phyloP scores from a whole-genome alignment of 306 rosid genomes.

The Dryas octopetala region DNA sequence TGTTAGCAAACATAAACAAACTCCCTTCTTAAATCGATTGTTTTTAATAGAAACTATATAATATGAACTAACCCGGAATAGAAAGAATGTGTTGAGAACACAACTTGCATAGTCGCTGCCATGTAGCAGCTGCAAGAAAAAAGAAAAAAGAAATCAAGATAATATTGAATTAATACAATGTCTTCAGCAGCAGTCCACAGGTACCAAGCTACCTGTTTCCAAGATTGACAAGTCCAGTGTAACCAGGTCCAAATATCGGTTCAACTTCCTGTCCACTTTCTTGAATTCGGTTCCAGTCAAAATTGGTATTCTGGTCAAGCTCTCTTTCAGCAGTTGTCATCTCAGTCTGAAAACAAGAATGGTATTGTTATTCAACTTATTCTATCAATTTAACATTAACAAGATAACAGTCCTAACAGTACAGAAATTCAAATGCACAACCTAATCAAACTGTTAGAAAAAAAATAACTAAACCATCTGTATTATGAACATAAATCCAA shows the following conservation, averaged over 20 bases:
- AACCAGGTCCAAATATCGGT: slow-evolving; percentile 92
- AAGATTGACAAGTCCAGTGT: slow-evolving; percentile 89
- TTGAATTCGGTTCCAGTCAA: slow-evolving; percentile 96
- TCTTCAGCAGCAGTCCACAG: slow-evolving; percentile 16
- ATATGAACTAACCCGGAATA: slow-evolving; percentile 47
- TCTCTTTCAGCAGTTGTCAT: slow-evolving; percentile 99
- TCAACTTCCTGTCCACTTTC: slow-evolving; percentile 91
- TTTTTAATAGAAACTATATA: slow-evolving; percentile 5
- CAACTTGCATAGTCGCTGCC: slow-evolving; percentile 96
- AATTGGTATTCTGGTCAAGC: slow-evolving; percentile 94
- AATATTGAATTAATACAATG: slow-evolving; percentile 3
- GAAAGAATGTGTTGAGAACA: slow-evolving; percentile 72
- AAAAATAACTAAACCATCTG: not conserved
- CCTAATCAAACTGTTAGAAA: not conserved
- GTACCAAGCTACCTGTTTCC: slow-evolving; percentile 74
- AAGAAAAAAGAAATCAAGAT: slow-evolving; percentile 25
- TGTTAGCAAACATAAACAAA: slow-evolving; percentile 9
- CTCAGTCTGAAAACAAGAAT: slow-evolving; percentile 69
- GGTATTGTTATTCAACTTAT: not conserved
- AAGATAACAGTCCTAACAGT: not conserved
- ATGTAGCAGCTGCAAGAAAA: slow-evolving; percentile 83
- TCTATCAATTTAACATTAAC: not conserved
- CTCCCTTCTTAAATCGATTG: not conserved
- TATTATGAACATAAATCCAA: not conserved
- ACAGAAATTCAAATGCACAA: not conserved